Evolutionary conservation across 176 grass and related monocot genomes (phyloP), one percentile per base, ranked within the genome.

Genomic region (Poa pratensis): DNA sequence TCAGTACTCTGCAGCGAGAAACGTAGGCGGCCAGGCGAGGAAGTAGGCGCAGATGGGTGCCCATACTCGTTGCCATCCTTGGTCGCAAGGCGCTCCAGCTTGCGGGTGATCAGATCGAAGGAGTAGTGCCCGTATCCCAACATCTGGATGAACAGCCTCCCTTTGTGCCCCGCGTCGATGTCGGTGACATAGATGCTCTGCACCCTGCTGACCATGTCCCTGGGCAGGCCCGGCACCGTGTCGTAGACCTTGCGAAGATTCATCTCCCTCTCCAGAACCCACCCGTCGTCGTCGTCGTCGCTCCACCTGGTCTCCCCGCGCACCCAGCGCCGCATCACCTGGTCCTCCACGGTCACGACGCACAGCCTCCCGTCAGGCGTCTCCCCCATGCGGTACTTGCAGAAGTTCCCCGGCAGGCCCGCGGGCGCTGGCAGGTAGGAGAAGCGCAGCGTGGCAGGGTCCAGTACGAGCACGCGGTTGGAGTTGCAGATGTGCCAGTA

Each of bases 181-280:
- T 83, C 69, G n/a, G 54, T 60, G 24, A 63, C 17, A 26, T 69
- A 83, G 24, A 83, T 19, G 9, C 19, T 7, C 10, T 3, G 20
- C 4, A 45, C 7, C 22, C 81, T 70, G 24, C n/a, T 13, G 42
- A 11, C 42, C 20, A 13, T 62, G 37, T 61, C 48, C 26, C 16
- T 59, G n/a, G 40, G 55, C 5, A 83, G 14, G 40, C 81, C 34
- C 0, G 54, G 81, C 53, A 82, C 34, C 20, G 14, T 17, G 22
- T 73, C 35, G 51, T 72, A 54, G 35, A 42, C 32, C 6, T 26
- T 23, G 10, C 23, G 5, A 1, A 83, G 53, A 27, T 26, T 30
- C 37, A 71, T 71, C 37, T 55, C 24, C 39, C 39, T 83, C 81
- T 83, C 70, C 40, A 75, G 11, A 72, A 75, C 24, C 82, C 82